Conservation (phyloP, 2,329 filamentous ascomycete species). For the Epichloe baconii region DNA sequence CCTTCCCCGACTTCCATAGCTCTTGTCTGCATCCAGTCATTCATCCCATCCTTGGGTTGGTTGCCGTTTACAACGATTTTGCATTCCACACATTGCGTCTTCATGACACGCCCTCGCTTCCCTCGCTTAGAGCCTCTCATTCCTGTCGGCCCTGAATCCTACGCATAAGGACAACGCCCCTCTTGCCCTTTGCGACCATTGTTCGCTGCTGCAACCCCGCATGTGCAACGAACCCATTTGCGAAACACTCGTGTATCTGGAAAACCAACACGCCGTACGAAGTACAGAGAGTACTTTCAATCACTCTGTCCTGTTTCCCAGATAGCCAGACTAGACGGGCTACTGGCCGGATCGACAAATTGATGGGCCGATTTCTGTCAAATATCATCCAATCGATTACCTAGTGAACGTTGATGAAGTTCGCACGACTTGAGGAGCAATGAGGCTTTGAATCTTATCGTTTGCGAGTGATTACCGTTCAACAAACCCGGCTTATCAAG, state of each 20-base stretch:
- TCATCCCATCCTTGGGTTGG: background rate
- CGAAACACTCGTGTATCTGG: background rate
- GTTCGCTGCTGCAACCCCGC: background rate
- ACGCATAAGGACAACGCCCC: background rate
- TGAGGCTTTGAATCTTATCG: background rate
- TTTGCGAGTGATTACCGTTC: background rate
- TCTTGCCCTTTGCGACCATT: background rate
- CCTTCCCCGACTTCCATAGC: background rate
- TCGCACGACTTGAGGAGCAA: background rate
- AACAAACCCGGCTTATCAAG: background rate
- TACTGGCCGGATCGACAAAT: background rate
- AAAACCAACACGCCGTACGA: background rate
- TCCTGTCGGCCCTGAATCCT: background rate
- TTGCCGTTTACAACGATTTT: background rate
- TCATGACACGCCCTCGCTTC: background rate
- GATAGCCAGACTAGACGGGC: background rate
- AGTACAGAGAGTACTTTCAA: no score
- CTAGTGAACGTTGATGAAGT: background rate
- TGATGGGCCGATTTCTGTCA: background rate
- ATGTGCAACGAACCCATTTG: background rate
- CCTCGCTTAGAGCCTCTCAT: background rate
- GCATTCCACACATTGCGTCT: constrained; percentile 3
- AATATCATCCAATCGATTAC: background rate
- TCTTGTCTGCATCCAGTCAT: background rate
- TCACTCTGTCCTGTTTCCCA: no score